These are phyloP conservation scores for Coniochaeta sp. DNA, from an alignment of 2,329 filamentous ascomycete genomes.

Conservation along the genomic window DNA sequence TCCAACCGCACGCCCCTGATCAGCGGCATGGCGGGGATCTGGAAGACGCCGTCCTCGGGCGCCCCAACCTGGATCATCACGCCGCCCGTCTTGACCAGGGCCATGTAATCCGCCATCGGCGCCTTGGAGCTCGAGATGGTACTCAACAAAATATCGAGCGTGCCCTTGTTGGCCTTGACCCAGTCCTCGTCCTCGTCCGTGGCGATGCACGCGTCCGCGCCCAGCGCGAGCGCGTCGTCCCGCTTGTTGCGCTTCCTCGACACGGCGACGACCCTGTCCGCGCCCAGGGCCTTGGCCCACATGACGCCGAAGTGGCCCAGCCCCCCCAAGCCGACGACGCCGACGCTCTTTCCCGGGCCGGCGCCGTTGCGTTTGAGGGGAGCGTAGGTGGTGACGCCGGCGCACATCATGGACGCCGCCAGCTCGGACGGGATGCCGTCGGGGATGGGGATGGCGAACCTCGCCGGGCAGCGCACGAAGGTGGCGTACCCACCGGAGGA, in stretches of 20 bases:
- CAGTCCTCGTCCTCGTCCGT: conserved; percentile 46
- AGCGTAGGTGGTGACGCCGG: conserved; percentile 59
- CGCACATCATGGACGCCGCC: conserved; percentile 62
- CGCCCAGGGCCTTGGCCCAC: conserved; percentile 61
- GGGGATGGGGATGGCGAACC: conserved; percentile 43
- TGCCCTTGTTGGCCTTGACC: conserved; percentile 40
- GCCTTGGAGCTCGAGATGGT: conserved; percentile 48
- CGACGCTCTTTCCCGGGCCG: conserved; percentile 62
- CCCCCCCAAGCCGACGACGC: conserved; percentile 62
- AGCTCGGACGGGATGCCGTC: conserved; percentile 30
- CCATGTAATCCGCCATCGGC: conserved; percentile 57
- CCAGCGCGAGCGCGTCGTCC: conserved; percentile 48
- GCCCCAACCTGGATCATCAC: conserved; percentile 18
- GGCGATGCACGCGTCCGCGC: conserved; percentile 43
- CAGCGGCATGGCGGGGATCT: conserved; percentile 50
- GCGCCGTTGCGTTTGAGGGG: conserved; percentile 57
- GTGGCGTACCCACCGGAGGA: conserved; percentile 49
- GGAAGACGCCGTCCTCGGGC: too few species aligned
- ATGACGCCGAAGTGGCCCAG: conserved; percentile 63
- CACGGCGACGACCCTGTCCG: conserved; percentile 53
- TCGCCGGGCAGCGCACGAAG: conserved; percentile 25
- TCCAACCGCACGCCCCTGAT: conserved; percentile 46
- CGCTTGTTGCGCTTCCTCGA: conserved; percentile 46
- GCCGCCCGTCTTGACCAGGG: conserved; percentile 56
- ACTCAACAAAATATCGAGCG: conserved; percentile 52